Percentiles rank a stretch among this genome's conserved stretches.
Evolutionary conservation across 768 basidiomycete species (phyloP).

Genomic region (Dacryopinax spathularia): DNA sequence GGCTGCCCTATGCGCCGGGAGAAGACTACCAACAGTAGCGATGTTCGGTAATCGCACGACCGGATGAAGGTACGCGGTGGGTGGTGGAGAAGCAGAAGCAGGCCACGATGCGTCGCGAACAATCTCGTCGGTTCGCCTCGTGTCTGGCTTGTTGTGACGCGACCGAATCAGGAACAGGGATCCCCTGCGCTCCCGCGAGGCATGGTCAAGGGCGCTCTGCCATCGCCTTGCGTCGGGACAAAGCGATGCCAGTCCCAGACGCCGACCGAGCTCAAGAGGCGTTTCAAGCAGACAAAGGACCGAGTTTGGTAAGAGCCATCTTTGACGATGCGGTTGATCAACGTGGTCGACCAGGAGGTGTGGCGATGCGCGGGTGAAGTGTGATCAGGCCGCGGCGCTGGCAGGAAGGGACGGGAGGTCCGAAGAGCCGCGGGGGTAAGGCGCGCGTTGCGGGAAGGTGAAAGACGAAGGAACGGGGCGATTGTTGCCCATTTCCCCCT

Average conservation of each 20-base stretch:
- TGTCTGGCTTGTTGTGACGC: neutral
- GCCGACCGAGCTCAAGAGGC: no score
- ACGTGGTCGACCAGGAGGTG: neutral
- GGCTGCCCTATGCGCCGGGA: neutral
- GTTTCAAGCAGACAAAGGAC: neutral
- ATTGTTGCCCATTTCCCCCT: neutral
- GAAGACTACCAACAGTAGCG: neutral
- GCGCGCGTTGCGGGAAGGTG: neutral
- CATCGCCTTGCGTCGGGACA: neutral
- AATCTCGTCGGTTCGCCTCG: neutral
- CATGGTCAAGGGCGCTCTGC: neutral
- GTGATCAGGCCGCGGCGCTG: neutral
- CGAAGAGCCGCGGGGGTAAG: slow-evolving; percentile 1
- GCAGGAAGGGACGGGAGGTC: neutral
- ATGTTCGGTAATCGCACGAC: neutral
- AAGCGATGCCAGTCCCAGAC: neutral
- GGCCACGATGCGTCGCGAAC: neutral
- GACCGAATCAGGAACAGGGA: neutral
- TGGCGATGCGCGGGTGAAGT: neutral
- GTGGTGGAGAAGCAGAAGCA: neutral
- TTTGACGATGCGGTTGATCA: neutral
- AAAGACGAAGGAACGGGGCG: neutral
- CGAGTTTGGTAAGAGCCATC: neutral
- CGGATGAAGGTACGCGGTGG: neutral
- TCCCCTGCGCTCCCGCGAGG: neutral